A percentile compares a stretch with the other conserved stretches of the same genome.
phyloP scores from a whole-genome alignment of 176 grass and related monocot genomes.

The Typha latifolia region DNA sequence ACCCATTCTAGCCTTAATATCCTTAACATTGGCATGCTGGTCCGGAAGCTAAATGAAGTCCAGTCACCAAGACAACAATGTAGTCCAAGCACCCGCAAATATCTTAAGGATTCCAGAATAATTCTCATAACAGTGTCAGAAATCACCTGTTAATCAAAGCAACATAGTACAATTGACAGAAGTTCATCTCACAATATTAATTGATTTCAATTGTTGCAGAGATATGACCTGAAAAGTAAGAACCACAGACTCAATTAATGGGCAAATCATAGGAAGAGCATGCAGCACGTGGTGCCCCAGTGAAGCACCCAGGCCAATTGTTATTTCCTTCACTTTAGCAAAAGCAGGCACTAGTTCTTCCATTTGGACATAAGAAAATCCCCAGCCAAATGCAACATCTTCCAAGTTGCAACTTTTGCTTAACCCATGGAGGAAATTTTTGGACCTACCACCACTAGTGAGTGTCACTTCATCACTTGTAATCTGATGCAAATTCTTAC shows the following conservation, averaged over 20 bases:
- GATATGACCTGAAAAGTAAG: constrained; percentile 69
- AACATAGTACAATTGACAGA: constrained; percentile 16
- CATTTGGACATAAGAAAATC: constrained; percentile 47
- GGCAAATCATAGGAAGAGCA: constrained; percentile 60
- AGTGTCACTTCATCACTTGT: constrained; percentile 13
- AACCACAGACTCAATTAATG: constrained; percentile 52
- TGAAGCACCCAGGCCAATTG: constrained; percentile 63
- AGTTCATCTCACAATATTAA: constrained; percentile 3
- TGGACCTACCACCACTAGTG: constrained; percentile 20
- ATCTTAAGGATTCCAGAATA: constrained; percentile 44
- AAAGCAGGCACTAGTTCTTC: constrained; percentile 34
- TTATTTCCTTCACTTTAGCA: constrained; percentile 45
- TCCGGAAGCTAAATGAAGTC: constrained; percentile 43
- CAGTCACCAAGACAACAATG: constrained; percentile 49
- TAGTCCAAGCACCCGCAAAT: constrained; percentile 46
- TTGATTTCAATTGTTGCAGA: not conserved
- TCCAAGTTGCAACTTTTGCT: constrained; percentile 33
- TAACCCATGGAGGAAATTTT: constrained; percentile 39
- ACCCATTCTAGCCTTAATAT: constrained; percentile 58
- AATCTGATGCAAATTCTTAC: constrained; percentile 26
- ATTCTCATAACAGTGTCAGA: constrained; percentile 50
- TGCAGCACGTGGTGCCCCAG: constrained; percentile 41
- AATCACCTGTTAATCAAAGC: constrained; percentile 38
- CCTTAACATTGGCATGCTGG: constrained; percentile 13
- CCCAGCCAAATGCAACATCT: constrained; percentile 73